Conservation (phyloP, 176 grass and related monocot species). For the Alopecurus myosuroides region DNA sequence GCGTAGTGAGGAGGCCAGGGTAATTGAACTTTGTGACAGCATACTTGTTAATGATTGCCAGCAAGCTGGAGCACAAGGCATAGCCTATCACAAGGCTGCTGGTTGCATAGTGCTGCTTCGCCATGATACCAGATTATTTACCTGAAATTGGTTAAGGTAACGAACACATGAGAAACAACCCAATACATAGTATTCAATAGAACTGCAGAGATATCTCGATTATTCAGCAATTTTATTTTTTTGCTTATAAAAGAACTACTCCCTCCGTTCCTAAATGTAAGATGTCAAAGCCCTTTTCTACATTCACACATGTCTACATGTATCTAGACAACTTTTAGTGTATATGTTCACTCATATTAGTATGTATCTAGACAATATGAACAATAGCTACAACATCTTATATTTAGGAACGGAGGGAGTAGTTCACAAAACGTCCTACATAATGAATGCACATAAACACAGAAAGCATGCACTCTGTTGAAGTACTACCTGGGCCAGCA, state of each 20-base stretch:
- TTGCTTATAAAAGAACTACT: not conserved
- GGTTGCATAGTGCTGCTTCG: conserved; percentile 55
- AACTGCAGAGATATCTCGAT: not conserved
- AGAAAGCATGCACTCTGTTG: not conserved
- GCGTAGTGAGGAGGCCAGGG: conserved; percentile 66
- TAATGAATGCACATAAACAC: not conserved
- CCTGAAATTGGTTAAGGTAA: conserved; percentile 31
- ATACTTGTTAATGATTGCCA: conserved; percentile 91
- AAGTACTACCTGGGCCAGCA: not conserved
- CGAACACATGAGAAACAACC: not conserved
- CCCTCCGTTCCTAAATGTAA: no score
- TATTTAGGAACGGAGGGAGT: no score
- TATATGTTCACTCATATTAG: no score
- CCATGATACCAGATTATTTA: conserved; percentile 34
- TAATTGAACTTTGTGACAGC: conserved; percentile 77
- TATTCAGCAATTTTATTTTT: not conserved
- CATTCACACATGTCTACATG: no score
- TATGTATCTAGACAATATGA: no score
- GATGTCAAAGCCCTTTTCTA: no score
- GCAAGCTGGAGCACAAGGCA: conserved; percentile 76
- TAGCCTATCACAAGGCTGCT: conserved; percentile 78
- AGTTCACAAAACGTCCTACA: no score
- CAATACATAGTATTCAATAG: not conserved
- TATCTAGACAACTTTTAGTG: no score
- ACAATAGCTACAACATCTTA: no score